These are phyloP conservation scores for Telopea speciosissima DNA, from an alignment of 177 flowering plant genomes.

Conservation along the genomic window DNA sequence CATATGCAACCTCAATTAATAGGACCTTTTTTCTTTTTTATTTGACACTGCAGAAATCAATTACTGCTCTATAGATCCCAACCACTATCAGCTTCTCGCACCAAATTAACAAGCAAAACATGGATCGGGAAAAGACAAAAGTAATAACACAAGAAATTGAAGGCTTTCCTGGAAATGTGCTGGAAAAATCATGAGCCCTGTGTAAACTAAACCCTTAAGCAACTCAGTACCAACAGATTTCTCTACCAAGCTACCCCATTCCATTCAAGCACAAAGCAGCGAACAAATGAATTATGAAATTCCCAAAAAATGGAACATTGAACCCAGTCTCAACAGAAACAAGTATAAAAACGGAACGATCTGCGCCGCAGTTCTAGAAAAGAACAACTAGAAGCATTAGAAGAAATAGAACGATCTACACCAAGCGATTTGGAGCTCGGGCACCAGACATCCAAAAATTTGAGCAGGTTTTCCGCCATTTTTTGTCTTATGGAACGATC, in stretches of 20 bases:
- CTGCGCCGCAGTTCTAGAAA: background rate
- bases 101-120: background rate
- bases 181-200: background rate
- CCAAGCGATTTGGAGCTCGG: conserved; percentile 14
- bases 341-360: conserved; percentile 1
- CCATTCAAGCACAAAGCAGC: background rate
- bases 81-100: background rate
- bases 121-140: background rate
- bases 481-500: background rate
- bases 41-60: background rate
- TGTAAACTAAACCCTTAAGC: background rate
- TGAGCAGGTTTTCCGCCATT: background rate
- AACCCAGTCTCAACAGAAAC: conserved; percentile 2
- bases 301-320: conserved; percentile 3
- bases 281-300: background rate
- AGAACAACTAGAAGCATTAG: background rate
- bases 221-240: background rate
- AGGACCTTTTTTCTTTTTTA: background rate
- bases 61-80: background rate
- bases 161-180: background rate
- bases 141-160: background rate
- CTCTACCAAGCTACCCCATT: background rate
- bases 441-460: conserved; percentile 2
- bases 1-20: background rate
- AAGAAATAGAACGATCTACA: conserved; percentile 10